Base-by-base conservation (phyloP, 768 basidiomycete genomes). In the Tricholoma sp. region DNA sequence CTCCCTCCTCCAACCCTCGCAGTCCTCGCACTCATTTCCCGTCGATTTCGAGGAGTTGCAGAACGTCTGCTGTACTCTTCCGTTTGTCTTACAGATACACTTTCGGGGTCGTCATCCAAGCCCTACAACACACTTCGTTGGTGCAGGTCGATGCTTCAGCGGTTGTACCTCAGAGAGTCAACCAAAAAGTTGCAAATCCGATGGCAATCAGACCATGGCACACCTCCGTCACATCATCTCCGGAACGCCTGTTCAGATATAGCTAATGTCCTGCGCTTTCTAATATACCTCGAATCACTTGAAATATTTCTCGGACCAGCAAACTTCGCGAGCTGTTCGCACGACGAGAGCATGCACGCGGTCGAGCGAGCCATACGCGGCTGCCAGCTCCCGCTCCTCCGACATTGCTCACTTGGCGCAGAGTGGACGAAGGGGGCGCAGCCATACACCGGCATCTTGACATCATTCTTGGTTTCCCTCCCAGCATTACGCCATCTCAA, bases 51-150 rank as follows among this genome's bases (percentile, higher is more conserved):
- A 65, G 79, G 74, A 32, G 78, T 85, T 35, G 83, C 83, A 2
- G 84, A 85, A 66, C 80, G 80, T 56, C 64, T 82, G 19, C 79
- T 87, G 34, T 86, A 86, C 65, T 68, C 83, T 10, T 74, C 76
- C 52, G 72, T 85, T 58, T 61, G 62, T 59, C 75, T 87, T 59
- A 69, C 67, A 54, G 85, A 86, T 61, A 56, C 64, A 24, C 66
- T 85, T 52, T 74, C 77, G 5, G 69, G 71, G 49, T 61, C 74
- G 11, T 72, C 75, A 4, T 75, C 77, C 19, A 57, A 69, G 11
- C 80, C 77, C 2, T 66, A 65, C 59, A 73, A 68, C 46, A 83
- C 83, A 0, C 65, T 77, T 2, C 69, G 72, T 58, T 85, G 82
- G 74, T 84, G 80, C 66, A 63, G 77, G 43, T 80, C 83, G 27